A percentile compares a stretch with the other conserved stretches of the same genome.
phyloP scores from a whole-genome alignment of 495 filamentous ascomycete genomes.

The Penicillium desertorum region DNA sequence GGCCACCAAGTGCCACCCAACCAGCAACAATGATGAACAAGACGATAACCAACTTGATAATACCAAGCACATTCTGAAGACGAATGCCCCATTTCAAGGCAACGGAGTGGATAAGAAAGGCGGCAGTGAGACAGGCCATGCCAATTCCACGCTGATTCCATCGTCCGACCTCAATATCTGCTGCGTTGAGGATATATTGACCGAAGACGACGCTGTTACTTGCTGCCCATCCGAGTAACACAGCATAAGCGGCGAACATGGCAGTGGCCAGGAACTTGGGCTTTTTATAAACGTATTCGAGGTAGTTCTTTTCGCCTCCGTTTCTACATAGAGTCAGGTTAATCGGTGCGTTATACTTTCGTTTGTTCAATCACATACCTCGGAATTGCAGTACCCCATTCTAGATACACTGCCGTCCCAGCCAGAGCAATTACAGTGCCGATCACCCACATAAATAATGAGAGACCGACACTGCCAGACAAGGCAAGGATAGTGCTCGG shows the following conservation, averaged over 20 bases:
- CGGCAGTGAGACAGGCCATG: constrained; percentile 62
- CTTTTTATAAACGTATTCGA: constrained; percentile 63
- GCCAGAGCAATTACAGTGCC: constrained; percentile 50
- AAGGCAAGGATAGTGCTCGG: constrained; percentile 55
- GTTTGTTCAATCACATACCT: constrained; percentile 26
- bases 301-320: constrained; percentile 72
- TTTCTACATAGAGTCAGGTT: constrained; percentile 34
- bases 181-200: constrained; percentile 65
- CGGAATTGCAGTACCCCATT: constrained; percentile 55
- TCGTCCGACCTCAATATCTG: constrained; percentile 57
- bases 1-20: constrained; percentile 59
- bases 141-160: constrained; percentile 70
- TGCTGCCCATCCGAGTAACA: constrained; percentile 54
- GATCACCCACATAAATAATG: constrained; percentile 54
- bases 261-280: constrained; percentile 66
- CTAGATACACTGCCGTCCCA: constrained; percentile 54
- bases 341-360: not conserved
- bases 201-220: constrained; percentile 71
- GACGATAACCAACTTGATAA: constrained; percentile 67
- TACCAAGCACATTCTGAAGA: constrained; percentile 63
- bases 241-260: constrained; percentile 59
- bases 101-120: constrained; percentile 59
- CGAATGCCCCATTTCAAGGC: constrained; percentile 68
- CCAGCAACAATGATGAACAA: constrained; percentile 65
- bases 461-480: constrained; percentile 53